A percentile compares a stretch with the other conserved stretches of the same genome.
Evolutionary conservation across 306 rosid genomes (phyloP).

Genomic region (Rubus idaeus): DNA sequence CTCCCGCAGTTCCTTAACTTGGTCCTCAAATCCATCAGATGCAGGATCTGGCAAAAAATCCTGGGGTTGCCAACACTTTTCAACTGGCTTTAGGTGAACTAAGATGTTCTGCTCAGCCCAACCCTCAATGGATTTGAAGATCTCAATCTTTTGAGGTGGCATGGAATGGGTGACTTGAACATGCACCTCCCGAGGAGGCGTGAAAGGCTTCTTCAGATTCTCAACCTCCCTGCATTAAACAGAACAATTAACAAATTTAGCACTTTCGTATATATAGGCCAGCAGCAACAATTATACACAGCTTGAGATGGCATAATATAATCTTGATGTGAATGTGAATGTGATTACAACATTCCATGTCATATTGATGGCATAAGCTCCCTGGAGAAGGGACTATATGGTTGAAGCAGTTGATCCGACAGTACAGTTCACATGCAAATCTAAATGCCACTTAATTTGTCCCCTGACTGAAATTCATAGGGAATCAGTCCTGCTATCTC

Average conservation of each 20-base stretch:
- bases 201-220: constrained; percentile 66
- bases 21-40: constrained; percentile 77
- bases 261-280: not conserved
- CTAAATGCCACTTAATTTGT: not conserved
- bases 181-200: constrained; percentile 81
- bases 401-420: not conserved
- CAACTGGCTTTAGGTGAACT: constrained; percentile 75
- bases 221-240: constrained; percentile 60
- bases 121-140: constrained; percentile 75
- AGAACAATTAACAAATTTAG: not conserved
- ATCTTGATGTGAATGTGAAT: not conserved
- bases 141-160: constrained; percentile 87
- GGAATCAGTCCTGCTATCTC: not conserved
- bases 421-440: not conserved
- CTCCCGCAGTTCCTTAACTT: constrained; percentile 71
- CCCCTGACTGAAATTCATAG: not conserved
- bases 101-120: constrained; percentile 84
- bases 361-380: not conserved
- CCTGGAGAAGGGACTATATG: not conserved
- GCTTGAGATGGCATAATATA: not conserved
- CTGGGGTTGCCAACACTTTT: constrained; percentile 94
- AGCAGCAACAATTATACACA: not conserved
- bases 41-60: constrained; percentile 83
- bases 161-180: constrained; percentile 84
- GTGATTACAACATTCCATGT: not conserved